phyloP scores from a whole-genome alignment of 2,329 filamentous ascomycete genomes.

The Paecilomyces formosus region DNA sequence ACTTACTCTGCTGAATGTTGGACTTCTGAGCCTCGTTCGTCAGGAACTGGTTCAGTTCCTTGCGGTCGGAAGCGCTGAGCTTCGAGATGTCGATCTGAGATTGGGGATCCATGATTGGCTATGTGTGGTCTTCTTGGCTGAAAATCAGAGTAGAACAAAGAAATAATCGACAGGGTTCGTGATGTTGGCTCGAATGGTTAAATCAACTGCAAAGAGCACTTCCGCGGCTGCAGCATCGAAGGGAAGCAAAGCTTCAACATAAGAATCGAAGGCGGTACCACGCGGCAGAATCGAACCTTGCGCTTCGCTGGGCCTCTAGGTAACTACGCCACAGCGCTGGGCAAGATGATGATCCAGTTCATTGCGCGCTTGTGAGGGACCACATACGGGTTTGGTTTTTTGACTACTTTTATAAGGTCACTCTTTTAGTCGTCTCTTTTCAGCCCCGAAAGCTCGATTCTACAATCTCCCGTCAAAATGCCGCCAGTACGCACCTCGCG shows the following conservation, averaged over 20 bases:
- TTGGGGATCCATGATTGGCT: slow-evolving; percentile 27
- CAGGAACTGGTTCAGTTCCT: slow-evolving; percentile 80
- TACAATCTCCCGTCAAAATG: slow-evolving; percentile 34
- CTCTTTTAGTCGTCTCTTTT: not conserved
- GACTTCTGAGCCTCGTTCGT: slow-evolving; percentile 79
- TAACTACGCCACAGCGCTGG: not conserved
- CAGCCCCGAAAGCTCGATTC: not conserved
- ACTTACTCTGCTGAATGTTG: slow-evolving; percentile 44
- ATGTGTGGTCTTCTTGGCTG: not conserved
- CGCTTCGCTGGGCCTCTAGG: not conserved
- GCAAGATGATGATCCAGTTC: not conserved
- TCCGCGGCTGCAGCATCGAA: not conserved
- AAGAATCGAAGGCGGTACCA: slow-evolving; percentile 14
- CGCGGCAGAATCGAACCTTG: slow-evolving; percentile 19
- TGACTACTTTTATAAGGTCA: not conserved
- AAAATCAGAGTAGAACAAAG: not conserved
- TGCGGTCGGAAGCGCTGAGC: slow-evolving; percentile 75
- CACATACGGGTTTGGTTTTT: not conserved
- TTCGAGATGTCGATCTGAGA: slow-evolving; percentile 57
- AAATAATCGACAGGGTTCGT: not conserved
- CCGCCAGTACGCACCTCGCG: slow-evolving; percentile 53
- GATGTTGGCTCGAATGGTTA: not conserved
- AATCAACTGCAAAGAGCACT: not conserved
- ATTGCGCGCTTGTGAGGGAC: not conserved
- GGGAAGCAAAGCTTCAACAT: not conserved